Base-by-base conservation (phyloP, 805 yeast genomes). In the Candida insectalens region DNA sequence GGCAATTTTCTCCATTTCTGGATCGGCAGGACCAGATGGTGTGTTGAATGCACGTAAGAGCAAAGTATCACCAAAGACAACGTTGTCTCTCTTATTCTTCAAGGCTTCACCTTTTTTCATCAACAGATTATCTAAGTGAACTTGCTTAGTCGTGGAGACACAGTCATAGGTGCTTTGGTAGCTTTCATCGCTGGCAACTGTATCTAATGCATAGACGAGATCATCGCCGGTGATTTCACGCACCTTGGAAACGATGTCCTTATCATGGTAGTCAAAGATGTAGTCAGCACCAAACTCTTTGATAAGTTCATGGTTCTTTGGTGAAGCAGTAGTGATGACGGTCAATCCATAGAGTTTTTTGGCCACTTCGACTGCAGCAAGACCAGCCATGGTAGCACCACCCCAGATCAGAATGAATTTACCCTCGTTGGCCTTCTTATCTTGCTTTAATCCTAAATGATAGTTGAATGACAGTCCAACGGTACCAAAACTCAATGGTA, bases 301-400 rank as follows among this genome's bases (percentile, higher is more conserved):
- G 29, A 61, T 39, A 8, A 39, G 37, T 2, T 38, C 41, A 20
- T 42, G 43, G 35, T 59, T 45, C 29, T 45, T 40, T 30, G 44
- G 47, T 5, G 57, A 51, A 10, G 58, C 53, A 7, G 46, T 47
- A 9, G 57, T 44, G 8, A 55, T 35, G 4, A 62, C 62, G 14
- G 53, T 53, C 17, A 58, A 33, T 6, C 62, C 63, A 34, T 41
- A 59, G 6, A 69, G 39, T 22, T 60, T 47, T 43, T 69, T 70
- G 16, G 79, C 80, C 29, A 77, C 41, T 60, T 81, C 88, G 35
- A 77, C 65, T 8, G 75, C 72, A 16, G 60, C 30, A 33, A 59
- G 62, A 19, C 85, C 87, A 9, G 77, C 63, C 15, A 79, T 67
- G 15, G 82, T 65, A n/a, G 83, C 72, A 41, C 81, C 88, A 47